Evolutionary conservation across 176 grass and related monocot genomes (phyloP).

Genomic region (Aegilops speltoides): DNA sequence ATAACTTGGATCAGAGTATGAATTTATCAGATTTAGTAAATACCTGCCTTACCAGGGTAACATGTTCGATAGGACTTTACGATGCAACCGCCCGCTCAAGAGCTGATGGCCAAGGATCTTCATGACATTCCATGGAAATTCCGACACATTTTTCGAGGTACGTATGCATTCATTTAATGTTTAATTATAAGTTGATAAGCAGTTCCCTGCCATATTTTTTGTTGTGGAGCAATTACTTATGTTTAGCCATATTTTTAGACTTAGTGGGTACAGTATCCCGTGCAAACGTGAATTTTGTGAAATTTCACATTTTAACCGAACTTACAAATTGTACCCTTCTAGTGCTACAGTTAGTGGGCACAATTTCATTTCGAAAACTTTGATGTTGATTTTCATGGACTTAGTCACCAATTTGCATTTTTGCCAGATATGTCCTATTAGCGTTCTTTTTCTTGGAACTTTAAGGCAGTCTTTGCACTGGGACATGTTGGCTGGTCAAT

Average conservation of each 20-base stretch:
- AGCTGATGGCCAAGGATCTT: constrained; percentile 88
- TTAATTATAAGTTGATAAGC: background rate
- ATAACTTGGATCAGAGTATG: constrained; percentile 17
- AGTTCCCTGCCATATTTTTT: constrained; percentile 11
- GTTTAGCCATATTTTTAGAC: background rate
- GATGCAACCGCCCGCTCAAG: constrained; percentile 98
- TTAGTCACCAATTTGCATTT: background rate
- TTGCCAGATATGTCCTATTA: background rate
- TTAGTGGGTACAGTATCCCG: background rate
- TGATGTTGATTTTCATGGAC: background rate
- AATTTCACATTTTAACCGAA: background rate
- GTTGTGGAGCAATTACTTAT: background rate
- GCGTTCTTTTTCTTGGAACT: constrained; percentile 10
- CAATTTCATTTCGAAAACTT: background rate
- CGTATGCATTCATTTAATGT: constrained; percentile 13
- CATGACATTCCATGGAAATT: constrained; percentile 97
- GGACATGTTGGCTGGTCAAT: constrained; percentile 16
- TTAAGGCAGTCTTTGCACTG: background rate
- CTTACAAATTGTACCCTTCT: background rate
- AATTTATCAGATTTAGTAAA: constrained; percentile 40
- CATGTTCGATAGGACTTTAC: constrained; percentile 82
- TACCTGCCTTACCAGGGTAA: constrained; percentile 61
- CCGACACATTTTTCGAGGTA: constrained; percentile 93
- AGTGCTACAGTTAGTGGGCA: no score
- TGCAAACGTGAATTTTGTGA: background rate